Evolutionary conservation across 2,329 filamentous ascomycete genomes (phyloP).

Genomic region (Claviceps arundinis): DNA sequence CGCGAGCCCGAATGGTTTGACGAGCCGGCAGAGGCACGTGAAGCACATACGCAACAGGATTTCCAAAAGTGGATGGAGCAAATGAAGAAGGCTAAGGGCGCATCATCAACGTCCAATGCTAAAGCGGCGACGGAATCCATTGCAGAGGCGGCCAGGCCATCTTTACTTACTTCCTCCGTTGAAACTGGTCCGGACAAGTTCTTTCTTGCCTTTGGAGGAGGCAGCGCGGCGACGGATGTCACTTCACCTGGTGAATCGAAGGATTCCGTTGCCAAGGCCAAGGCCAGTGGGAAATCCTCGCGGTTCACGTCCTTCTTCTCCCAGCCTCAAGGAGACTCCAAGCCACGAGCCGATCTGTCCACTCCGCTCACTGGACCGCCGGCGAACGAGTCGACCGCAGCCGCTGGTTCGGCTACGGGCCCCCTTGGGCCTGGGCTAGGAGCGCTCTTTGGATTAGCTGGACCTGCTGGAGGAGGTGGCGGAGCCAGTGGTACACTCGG

Average conservation of each 20-base stretch:
- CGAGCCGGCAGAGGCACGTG: slow-evolving; percentile 52
- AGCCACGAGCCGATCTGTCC: slow-evolving; percentile 35
- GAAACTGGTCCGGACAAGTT: slow-evolving; percentile 66
- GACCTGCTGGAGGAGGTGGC: neutral
- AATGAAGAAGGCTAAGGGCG: slow-evolving; percentile 58
- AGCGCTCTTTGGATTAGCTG: slow-evolving; percentile 2
- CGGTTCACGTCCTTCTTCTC: slow-evolving; percentile 73
- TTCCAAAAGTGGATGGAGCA: slow-evolving; percentile 90
- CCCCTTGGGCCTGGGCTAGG: slow-evolving; percentile 3
- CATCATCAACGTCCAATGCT: slow-evolving; percentile 11
- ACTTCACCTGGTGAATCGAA: slow-evolving; percentile 38
- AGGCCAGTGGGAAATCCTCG: slow-evolving; percentile 54
- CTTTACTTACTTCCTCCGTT: slow-evolving; percentile 46
- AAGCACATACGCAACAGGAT: slow-evolving; percentile 72
- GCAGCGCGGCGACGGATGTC: slow-evolving; percentile 28
- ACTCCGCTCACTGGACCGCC: slow-evolving; percentile 25
- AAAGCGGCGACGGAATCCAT: slow-evolving; percentile 22
- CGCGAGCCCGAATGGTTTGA: slow-evolving; percentile 90
- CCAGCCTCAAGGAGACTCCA: slow-evolving; percentile 35
- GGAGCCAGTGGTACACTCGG: neutral
- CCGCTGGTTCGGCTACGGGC: slow-evolving; percentile 2
- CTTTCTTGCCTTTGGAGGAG: slow-evolving; percentile 46
- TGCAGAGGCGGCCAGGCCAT: slow-evolving; percentile 36
- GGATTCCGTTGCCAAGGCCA: slow-evolving; percentile 32
- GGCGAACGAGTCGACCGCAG: slow-evolving; percentile 6